Conservation (phyloP, 176 grass and related monocot genomes). For the Thalia dealbata region DNA sequence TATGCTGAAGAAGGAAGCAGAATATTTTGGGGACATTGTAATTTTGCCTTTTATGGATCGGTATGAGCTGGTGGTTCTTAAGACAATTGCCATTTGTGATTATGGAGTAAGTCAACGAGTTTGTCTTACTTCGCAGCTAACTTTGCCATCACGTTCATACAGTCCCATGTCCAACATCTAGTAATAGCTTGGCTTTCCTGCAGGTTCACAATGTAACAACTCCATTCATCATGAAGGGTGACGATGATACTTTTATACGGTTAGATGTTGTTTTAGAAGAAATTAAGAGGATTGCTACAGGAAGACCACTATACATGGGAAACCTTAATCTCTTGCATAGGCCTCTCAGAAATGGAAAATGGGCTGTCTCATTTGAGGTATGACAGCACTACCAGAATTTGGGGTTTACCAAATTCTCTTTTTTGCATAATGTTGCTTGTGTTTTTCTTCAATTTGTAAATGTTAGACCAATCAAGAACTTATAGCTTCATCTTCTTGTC, state of each 20-base stretch:
- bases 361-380: slow-evolving; percentile 90
- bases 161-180: background rate
- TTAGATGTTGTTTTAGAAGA: slow-evolving; percentile 64
- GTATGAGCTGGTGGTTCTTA: slow-evolving; percentile 93
- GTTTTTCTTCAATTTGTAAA: no score
- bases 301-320: slow-evolving; percentile 71
- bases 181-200: slow-evolving; percentile 17
- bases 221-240: slow-evolving; percentile 81
- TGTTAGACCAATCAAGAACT: background rate
- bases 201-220: slow-evolving; percentile 77
- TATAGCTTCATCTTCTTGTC: background rate
- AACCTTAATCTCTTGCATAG: slow-evolving; percentile 97
- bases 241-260: slow-evolving; percentile 91
- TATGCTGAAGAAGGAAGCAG: slow-evolving; percentile 92
- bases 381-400: background rate
- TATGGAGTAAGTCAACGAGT: slow-evolving; percentile 53
- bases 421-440: background rate
- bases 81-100: slow-evolving; percentile 91
- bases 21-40: slow-evolving; percentile 90
- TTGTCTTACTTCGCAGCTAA: slow-evolving; percentile 14
- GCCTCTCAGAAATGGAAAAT: slow-evolving; percentile 81
- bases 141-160: background rate
- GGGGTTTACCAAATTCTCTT: no score
- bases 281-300: slow-evolving; percentile 43
- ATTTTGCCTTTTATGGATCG: slow-evolving; percentile 98